A percentile compares a stretch with the other conserved stretches of the same genome.
Evolutionary conservation across 495 filamentous ascomycete species (phyloP).

Genomic region (Cudoniella acicularis): DNA sequence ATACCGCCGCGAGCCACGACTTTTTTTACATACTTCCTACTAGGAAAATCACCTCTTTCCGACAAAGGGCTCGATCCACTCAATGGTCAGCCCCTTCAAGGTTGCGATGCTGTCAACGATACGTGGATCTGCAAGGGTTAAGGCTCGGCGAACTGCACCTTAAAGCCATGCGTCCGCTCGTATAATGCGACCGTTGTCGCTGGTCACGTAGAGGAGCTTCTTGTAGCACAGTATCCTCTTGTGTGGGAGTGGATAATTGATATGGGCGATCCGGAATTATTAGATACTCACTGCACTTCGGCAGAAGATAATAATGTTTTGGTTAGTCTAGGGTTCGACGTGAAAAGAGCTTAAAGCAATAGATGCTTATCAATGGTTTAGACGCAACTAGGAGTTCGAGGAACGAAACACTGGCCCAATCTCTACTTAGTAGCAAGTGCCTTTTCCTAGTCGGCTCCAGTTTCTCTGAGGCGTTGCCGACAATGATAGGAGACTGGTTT

Average conservation of each 20-base stretch:
- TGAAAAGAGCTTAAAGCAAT: not conserved
- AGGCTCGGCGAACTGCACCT: not conserved
- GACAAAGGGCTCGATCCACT: not conserved
- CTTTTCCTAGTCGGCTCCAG: no score
- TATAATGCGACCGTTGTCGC: not conserved
- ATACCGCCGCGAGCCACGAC: no score
- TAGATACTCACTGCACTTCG: slow-evolving; percentile 4
- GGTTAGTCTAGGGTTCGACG: not conserved
- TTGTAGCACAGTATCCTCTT: not conserved
- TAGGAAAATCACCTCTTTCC: no score
- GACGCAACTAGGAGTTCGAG: no score
- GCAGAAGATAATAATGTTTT: slow-evolving; percentile 3
- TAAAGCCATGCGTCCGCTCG: not conserved
- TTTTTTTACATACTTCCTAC: no score
- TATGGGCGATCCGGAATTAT: not conserved
- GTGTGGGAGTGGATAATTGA: no score
- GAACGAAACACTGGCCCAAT: no score
- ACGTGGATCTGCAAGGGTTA: slow-evolving; percentile 3
- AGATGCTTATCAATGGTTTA: no score
- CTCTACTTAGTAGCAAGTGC: no score
- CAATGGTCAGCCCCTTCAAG: not conserved
- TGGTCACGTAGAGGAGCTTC: not conserved
- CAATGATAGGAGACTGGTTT: no score
- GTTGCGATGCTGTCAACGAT: not conserved
- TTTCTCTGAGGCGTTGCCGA: no score